These are phyloP conservation scores for Colletotrichum euphorbiae DNA, from an alignment of 2,329 filamentous ascomycete genomes.

Conservation along the genomic window DNA sequence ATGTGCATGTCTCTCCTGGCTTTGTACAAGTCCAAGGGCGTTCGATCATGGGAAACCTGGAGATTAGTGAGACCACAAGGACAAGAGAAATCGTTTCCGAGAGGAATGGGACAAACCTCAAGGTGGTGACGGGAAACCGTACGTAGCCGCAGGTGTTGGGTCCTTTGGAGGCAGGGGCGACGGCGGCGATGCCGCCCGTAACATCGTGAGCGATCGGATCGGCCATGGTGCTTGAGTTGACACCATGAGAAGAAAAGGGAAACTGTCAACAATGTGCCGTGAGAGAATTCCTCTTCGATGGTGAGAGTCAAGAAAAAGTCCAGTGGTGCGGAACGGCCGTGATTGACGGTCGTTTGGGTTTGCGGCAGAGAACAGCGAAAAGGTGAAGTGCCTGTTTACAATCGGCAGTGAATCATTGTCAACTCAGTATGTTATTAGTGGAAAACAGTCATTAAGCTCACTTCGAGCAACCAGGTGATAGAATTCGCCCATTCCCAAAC, in stretches of 20 bases:
- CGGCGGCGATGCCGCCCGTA: background rate
- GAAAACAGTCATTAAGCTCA: background rate
- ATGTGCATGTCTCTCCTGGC: background rate
- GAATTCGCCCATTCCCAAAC: too few species aligned
- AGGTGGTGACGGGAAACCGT: background rate
- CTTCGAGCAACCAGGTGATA: too few species aligned
- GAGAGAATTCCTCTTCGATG: background rate
- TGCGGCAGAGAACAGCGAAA: too few species aligned
- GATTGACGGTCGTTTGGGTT: background rate
- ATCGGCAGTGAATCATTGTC: background rate
- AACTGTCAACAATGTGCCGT: background rate
- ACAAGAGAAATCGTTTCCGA: rapidly evolving
- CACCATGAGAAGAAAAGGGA: background rate
- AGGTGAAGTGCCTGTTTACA: background rate
- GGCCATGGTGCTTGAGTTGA: background rate
- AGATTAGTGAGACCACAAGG: background rate
- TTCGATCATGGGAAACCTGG: background rate
- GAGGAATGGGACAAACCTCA: background rate
- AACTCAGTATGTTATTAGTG: too few species aligned
- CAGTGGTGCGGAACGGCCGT: too few species aligned
- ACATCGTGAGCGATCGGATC: background rate
- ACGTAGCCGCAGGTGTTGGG: slow-evolving; percentile 23
- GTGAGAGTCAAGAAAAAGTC: too few species aligned
- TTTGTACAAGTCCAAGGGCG: background rate
- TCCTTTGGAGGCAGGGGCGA: background rate